Evolutionary conservation across 345 rosid species (phyloP), one percentile per base, ranked within the genome.

Genomic region (Clarkia xantiana): DNA sequence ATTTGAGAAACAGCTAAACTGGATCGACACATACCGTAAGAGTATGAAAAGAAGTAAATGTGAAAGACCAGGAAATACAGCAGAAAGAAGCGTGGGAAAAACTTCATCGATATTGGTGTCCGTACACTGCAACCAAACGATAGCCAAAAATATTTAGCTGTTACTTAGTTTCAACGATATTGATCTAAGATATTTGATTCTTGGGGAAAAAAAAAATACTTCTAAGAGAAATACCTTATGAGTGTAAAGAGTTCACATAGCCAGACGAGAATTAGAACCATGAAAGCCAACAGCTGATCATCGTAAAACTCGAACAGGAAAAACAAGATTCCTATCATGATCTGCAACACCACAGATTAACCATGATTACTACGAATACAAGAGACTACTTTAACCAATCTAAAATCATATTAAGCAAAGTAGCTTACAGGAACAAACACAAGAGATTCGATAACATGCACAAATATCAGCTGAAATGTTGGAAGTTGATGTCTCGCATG

Each of bases 261-360:
- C 99, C 99, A 93, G 45, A 93, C 99, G 57, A 93, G 96, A 67
- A 93, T 77, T 54, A 93, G 62, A 66, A 93, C 95, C 99, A 93
- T 69, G 79, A 93, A 93, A 65, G 99, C 99, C 75, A 93, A 67
- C 45, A 93, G 87, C 74, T 93, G 99, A 70, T 93, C 96, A 51
- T 84, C 95, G 42, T 93, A 93, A 65, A 93, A 93, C 77, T 93
- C 96, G 16, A 93, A 93, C 59, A 93, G 73, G 66, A 93, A 87
- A 75, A 93, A 93, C 36, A 93, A 69, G 67, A 93, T 93, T 48
- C 96, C 99, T 49, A 87, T 84, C 99, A 93, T 93, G 68, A 93
- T 93, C 96, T 93, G 94, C 90, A 76, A 57, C 59, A 20, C 14
- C 36, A 53, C 64, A 62, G 2, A 47, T 17, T 52, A 10, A 13